Evolutionary conservation across 768 basidiomycete genomes (phyloP), one percentile per base, ranked within the genome.

Genomic region (Baorangia bicolor): DNA sequence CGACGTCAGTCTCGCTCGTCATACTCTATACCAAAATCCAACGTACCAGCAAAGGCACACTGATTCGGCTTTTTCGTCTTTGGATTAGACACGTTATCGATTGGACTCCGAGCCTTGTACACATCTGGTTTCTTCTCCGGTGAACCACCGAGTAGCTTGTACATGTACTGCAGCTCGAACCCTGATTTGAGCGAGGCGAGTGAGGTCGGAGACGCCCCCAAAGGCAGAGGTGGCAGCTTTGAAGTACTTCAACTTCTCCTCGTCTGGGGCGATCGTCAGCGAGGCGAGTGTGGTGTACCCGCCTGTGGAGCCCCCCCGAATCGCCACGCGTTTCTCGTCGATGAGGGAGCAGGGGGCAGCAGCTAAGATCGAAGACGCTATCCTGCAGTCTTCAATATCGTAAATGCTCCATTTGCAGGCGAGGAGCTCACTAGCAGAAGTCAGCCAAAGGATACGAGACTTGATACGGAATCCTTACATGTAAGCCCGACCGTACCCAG

Each of bases 271-370:
- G 7, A 74, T 75, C 11, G 77, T 76, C 33, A 69, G 55, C 55
- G 74, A 75, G 1, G 70, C 71, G 23, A 92, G 81, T 1, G 77
- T 77, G 1, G 87, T 87, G 66, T 77, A 89, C 0, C 89, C 90
- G 18, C 89, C 89, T 10, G 88, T 80, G 13, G 86, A 88, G 1
- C 80, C 76, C 0, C 89, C 89, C 4, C 86, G 82, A 60, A 91
- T 86, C 6, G 81, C 80, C 2, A 80, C 74, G 9, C 88, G 84
- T 45, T 79, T 73, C 1, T 75, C 70, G 59, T 92, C 90, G 55
- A 88, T 77, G 58, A 84, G 78, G 14, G 77, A 71, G 10, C 16
- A 14, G 0, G 77, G 75, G 1, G 63, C 56, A 9, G 59, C 41
- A 11, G 81, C 73, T 11, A 63, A 13, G 4, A 43, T 20, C n/a